Evolutionary conservation across 164 flowering plant species (phyloP), one percentile per base, ranked within the genome.

Genomic region (Akebia trifoliata): DNA sequence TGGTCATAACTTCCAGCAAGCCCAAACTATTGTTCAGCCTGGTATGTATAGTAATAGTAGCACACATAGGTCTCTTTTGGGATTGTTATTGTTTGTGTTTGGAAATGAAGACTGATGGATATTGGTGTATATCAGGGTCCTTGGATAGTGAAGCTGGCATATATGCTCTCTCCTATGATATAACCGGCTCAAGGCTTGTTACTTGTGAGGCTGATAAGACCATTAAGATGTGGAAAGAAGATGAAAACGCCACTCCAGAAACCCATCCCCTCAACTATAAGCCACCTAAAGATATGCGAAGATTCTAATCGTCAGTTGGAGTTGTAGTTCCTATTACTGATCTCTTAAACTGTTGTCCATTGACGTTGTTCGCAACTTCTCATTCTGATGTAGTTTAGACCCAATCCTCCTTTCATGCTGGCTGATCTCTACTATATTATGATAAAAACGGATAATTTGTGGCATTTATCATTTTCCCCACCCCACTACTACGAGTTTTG

Each of bases 191-290:
- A 12, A 75, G 96, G 65, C 93, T 94, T 1, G 74, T 94, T 4
- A 77, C 90, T 11, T 94, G 99, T 64, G 99, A 94, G 60, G 96
- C 99, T 2, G 96, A 90, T 66, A 94, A 94, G 74, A 94, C 97
- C 0, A 94, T 94, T 26, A 90, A 94, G 70, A 87, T 94, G 97
- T 94, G 99, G 97, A 94, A 83, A 72, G 90, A 88, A 72, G 99
- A 94, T 49, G 95, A 83, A 44, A 75, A 46, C 34, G 99, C 97
- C 9, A 90, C 99, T 29, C 95, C 96, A 7, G 93, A 94, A 74
- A 84, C 93, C 59, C 94, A 90, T 72, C 99, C 99, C 21, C 78
- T 94, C 55, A 80, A 85, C 65, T 94, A 77, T 73, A 90, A 72
- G 77, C 97, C 96, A 2, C 99, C 97, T 14, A 94, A 85, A 74